These are phyloP conservation scores for Chaetomium tenue DNA, from an alignment of 495 filamentous ascomycete species.

Conservation along the genomic window DNA sequence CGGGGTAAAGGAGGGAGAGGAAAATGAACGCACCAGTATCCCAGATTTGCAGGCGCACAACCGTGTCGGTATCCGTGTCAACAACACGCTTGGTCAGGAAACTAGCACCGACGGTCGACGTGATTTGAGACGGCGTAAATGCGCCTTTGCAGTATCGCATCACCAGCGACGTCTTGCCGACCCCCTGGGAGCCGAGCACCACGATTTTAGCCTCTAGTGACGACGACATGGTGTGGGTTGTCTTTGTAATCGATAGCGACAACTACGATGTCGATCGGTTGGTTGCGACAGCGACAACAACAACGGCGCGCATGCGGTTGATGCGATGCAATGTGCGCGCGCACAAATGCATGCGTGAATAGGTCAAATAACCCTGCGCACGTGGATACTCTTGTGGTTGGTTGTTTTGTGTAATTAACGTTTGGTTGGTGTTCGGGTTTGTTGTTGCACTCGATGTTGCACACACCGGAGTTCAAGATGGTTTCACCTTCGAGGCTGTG, in stretches of 20 bases:
- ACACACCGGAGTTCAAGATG: not conserved
- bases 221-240: conserved; percentile 55
- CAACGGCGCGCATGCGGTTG: not conserved
- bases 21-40: conserved; percentile 58
- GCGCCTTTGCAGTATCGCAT: conserved; percentile 79
- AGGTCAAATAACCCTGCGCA: not conserved
- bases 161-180: conserved; percentile 92
- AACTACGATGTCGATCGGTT: not conserved
- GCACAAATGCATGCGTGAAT: not conserved
- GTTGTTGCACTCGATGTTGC: not conserved
- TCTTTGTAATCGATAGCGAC: conserved; percentile 1
- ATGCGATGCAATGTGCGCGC: not conserved
- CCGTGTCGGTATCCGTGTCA: conserved; percentile 74
- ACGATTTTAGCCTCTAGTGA: conserved; percentile 91
- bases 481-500: not conserved
- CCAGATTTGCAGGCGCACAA: conserved; percentile 87
- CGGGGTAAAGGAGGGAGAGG: too few species aligned
- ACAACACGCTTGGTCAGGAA: conserved; percentile 92
- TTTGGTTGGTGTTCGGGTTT: not conserved
- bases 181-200: conserved; percentile 84
- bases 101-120: conserved; percentile 86
- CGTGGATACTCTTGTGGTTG: not conserved
- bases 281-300: not conserved
- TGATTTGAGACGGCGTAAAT: conserved; percentile 66
- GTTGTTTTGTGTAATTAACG: not conserved